Evolutionary conservation across 2,329 filamentous ascomycete genomes (phyloP), one percentile per base, ranked within the genome.

Genomic region (Pestalotiopsis sp.): DNA sequence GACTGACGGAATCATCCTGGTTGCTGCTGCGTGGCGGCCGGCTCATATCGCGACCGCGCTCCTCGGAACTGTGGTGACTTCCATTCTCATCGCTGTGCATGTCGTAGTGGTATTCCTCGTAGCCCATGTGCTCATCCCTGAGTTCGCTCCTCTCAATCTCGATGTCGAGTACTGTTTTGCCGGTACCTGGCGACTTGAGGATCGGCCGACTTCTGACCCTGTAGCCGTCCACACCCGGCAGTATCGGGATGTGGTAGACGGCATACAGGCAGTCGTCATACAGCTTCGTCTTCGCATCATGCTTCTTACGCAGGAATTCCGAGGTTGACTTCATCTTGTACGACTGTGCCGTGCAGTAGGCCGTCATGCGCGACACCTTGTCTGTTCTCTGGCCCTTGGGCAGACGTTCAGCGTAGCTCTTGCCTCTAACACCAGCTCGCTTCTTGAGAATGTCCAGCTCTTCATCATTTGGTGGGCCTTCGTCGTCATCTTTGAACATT

Each of bases 261-360:
- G 92, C 93, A 78, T 99, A 99, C 27, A 99, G 84, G 77, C 96
- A 99, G 80, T 99, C 96, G 79, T 99, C 96, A 81, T 99, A 99
- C 4, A 98, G 86, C 81, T 99, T 99, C 14, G 95, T 97, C 81
- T 94, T 92, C 1, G 95, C 95, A 39, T 92, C 91, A 81, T 99
- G 96, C 75, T 91, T 92, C 72, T 93, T 93, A 74, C 93, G 92
- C 70, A 98, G 85, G 78, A 99, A 99, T 41, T 93, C 90, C 14
- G 95, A 94, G n/a, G 94, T 94, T 31, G 91, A 88, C 74, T 92
- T 92, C 82, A 97, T 90, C 82, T 95, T 97, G 82, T 95, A 98
- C 7, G 92, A 93, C 80, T 98, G 93, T 0, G 96, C 95, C 0
- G 94, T 98, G 80, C 95, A 98, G 80, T 98, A 99, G 12, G 96